Base-by-base conservation (phyloP, 495 filamentous ascomycete species). In the Penicillium dipodomyicola region DNA sequence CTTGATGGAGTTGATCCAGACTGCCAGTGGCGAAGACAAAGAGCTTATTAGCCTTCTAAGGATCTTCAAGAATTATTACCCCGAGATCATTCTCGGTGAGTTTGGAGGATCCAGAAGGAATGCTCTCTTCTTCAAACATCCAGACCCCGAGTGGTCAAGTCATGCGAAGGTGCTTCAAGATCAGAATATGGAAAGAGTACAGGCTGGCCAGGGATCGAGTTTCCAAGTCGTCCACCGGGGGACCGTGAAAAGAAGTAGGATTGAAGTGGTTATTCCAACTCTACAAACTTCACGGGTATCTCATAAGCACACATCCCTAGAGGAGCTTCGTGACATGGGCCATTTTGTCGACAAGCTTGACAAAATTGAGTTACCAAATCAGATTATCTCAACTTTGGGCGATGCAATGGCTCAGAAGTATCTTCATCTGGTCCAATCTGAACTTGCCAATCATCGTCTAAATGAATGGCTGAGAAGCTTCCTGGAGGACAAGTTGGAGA, bases 31-130 rank as follows among this genome's bases (percentile, higher is more conserved):
- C 1, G 85, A 87, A 56, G 92, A 96, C 53, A 89, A 86, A 46
- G 83, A 85, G 44, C 72, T 96, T 39, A 76, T 86, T 25, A 87
- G 86, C n/a, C 77, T 96, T n/a, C 77, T 96, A 25, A 82, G 84
- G 54, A 80, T 92, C 8, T 96, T 87, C 73, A 94, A 94, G 63
- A 90, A 91, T 65, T 94, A 93, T 65, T 94, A 91, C 64, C 91
- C 92, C 6, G 90, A 95, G 70, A 87, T 95, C 47, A 87, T 95
- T 56, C 73, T 92, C n/a, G 87, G 85, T 33, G 84, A 85, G 64
- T 70, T 79, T 15, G 79, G 77, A 1, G 40, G 68, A 29, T 67
- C 71, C 43, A 59, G 68, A 47, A 62, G 72, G 64, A 61, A 68
- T 61, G 67, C 60, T 4, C 52, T 79, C 41, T 73, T 76, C 60